Percentiles rank a stretch among this genome's conserved stretches.
These are phyloP conservation scores for Zalaria obscura DNA, from an alignment of 2,329 filamentous ascomycete genomes.

Conservation along the genomic window DNA sequence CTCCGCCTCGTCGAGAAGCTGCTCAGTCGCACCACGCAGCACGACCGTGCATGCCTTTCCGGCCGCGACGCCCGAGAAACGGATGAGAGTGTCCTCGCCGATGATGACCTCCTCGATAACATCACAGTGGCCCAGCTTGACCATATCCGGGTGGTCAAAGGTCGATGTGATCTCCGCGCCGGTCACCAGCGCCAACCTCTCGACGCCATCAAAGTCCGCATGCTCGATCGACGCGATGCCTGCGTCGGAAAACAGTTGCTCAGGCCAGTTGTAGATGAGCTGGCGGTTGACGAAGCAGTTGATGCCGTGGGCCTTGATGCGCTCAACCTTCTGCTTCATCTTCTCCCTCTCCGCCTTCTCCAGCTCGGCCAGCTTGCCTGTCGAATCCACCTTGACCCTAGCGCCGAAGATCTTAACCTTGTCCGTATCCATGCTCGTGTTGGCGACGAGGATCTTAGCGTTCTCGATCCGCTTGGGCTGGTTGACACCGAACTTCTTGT, in stretches of 20 bases:
- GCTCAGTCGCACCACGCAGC: constrained; percentile 87
- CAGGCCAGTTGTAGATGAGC: constrained; percentile 99
- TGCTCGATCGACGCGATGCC: constrained; percentile 98
- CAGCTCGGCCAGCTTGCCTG: constrained; percentile 91
- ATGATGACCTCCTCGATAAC: constrained; percentile 97
- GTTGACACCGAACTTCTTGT: constrained; percentile 98
- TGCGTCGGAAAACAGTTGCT: constrained; percentile 94
- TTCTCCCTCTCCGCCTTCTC: constrained; percentile 98
- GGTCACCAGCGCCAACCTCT: constrained; percentile 85
- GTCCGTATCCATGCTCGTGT: constrained; percentile 98
- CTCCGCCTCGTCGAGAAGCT: constrained; percentile 93
- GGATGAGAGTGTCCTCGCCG: constrained; percentile 92
- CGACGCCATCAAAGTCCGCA: constrained; percentile 96
- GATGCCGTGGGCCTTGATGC: constrained; percentile 96
- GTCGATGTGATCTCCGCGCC: constrained; percentile 95
- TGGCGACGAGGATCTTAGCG: constrained; percentile 93
- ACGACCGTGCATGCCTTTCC: constrained; percentile 95
- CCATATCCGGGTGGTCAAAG: constrained; percentile 93
- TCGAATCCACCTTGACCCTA: constrained; percentile 89
- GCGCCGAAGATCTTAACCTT: constrained; percentile 99
- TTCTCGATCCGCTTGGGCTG: constrained; percentile 96
- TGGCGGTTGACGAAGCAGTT: constrained; percentile 99
- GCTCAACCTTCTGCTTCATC: constrained; percentile 99
- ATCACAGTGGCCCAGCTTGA: constrained; percentile 91
- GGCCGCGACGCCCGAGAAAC: constrained; percentile 89